These are phyloP conservation scores for Aspergillus spinulosporus DNA, from an alignment of 2,329 filamentous ascomycete genomes.

Conservation along the genomic window DNA sequence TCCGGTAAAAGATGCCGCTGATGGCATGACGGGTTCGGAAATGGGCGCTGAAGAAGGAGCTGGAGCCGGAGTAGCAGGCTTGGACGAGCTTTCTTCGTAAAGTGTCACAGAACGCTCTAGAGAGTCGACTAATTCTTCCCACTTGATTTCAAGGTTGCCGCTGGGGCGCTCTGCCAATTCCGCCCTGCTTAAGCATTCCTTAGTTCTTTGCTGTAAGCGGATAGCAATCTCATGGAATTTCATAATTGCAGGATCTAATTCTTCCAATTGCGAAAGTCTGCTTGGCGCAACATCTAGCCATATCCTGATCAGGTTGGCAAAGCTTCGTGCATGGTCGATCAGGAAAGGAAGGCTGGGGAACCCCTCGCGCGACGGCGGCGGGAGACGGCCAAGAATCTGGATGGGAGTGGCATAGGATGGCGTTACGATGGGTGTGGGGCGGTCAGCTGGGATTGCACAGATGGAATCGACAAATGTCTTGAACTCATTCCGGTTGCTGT, in stretches of 20 bases:
- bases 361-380: slow-evolving; percentile 79
- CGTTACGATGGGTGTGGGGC: slow-evolving; percentile 64
- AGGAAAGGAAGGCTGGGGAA: slow-evolving; percentile 92
- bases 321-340: slow-evolving; percentile 83
- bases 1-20: slow-evolving; percentile 31
- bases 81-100: slow-evolving; percentile 40
- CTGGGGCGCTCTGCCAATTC: slow-evolving; percentile 52
- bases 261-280: slow-evolving; percentile 41
- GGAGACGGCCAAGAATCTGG: slow-evolving; percentile 80
- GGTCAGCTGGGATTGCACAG: slow-evolving; percentile 76
- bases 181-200: slow-evolving; percentile 48
- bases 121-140: slow-evolving; percentile 52
- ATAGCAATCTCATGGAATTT: slow-evolving; percentile 48
- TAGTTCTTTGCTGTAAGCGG: slow-evolving; percentile 45
- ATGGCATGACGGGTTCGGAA: slow-evolving; percentile 33
- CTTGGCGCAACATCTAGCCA: slow-evolving; percentile 47
- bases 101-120: slow-evolving; percentile 48
- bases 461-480: slow-evolving; percentile 85
- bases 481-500: slow-evolving; percentile 72
- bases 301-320: slow-evolving; percentile 73
- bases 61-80: slow-evolving; percentile 36
- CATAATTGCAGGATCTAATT: slow-evolving; percentile 39
- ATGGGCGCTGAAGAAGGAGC: slow-evolving; percentile 32
- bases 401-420: slow-evolving; percentile 90
- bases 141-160: slow-evolving; percentile 48